Conservation (phyloP, 169 alveolate species). For the Toxoplasma gondii region DNA sequence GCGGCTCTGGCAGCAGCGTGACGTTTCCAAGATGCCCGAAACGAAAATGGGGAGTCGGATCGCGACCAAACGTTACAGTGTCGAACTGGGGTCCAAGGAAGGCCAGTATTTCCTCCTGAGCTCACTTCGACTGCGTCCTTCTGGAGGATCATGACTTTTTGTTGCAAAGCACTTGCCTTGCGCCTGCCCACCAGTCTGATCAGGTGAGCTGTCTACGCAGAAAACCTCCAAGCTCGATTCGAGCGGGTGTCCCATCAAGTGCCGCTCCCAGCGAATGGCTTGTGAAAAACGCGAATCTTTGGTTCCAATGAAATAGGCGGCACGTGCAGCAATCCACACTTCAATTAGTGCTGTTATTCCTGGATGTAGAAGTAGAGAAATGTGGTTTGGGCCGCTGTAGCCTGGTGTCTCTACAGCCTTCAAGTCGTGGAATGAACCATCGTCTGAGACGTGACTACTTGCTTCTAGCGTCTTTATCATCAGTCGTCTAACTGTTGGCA, state of each 20-base stretch:
- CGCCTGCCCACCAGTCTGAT: background rate
- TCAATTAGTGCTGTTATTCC: constrained; percentile 3
- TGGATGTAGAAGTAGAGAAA: background rate
- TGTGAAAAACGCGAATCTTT: constrained; percentile 31
- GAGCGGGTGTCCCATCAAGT: background rate
- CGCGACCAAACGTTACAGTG: background rate
- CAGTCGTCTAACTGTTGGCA: background rate
- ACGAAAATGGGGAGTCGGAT: too few relatives aligned
- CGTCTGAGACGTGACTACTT: background rate
- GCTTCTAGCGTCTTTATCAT: too few relatives aligned
- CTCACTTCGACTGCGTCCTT: background rate
- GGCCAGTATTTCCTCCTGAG: constrained; percentile 29
- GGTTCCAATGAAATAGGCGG: constrained; percentile 36
- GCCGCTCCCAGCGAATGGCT: constrained; percentile 46
- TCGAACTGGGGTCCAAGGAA: background rate
- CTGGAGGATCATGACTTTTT: constrained; percentile 35
- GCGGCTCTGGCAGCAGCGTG: too few relatives aligned
- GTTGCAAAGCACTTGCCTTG: background rate
- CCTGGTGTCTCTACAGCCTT: background rate
- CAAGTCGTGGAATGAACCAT: background rate
- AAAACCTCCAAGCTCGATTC: background rate
- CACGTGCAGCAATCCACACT: constrained; percentile 27
- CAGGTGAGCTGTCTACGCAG: background rate
- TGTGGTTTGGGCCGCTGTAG: background rate
- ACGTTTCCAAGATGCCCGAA: too few relatives aligned